phyloP scores from a whole-genome alignment of 192 early-diverging fungal species.

The Coemansia biformis region DNA sequence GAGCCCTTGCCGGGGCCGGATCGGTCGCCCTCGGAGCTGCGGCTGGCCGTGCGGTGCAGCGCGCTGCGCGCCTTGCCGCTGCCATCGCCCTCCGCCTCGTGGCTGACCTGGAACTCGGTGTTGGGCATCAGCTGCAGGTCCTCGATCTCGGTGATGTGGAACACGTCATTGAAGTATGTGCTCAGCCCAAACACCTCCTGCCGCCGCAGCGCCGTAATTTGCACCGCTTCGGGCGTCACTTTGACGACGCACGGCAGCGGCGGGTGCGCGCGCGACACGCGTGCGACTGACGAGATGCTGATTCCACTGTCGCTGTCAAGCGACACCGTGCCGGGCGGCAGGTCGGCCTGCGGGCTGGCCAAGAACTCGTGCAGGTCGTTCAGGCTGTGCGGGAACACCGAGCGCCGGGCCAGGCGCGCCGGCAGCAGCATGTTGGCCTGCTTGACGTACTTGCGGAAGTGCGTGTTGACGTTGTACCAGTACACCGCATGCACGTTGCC shows the following conservation, averaged over 20 bases:
- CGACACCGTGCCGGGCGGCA: constrained; percentile 71
- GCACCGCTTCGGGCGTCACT: constrained; percentile 75
- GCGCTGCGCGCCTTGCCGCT: constrained; percentile 11
- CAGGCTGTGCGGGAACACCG: constrained; percentile 64
- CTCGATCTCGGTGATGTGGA: constrained; percentile 75
- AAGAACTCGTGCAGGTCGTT: constrained; percentile 73
- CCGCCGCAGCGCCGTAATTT: constrained; percentile 65
- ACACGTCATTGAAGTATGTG: constrained; percentile 79
- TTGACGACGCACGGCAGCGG: constrained; percentile 74
- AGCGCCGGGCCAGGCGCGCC: constrained; percentile 56
- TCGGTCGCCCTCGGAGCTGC: constrained; percentile 44
- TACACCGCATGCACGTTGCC: constrained; percentile 65
- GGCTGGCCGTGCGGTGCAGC: constrained; percentile 52
- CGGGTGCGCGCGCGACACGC: constrained; percentile 60
- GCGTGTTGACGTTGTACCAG: constrained; percentile 79
- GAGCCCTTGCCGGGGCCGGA: no score
- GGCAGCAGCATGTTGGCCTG: constrained; percentile 35
- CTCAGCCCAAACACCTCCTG: constrained; percentile 72
- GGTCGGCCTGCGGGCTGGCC: constrained; percentile 60
- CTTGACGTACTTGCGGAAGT: constrained; percentile 67
- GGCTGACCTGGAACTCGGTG: constrained; percentile 18
- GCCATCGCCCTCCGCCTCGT: constrained; percentile 8
- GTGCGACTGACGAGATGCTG: constrained; percentile 61
- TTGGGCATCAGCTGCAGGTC: constrained; percentile 55
- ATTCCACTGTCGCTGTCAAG: constrained; percentile 67